Conservation (phyloP, 2,329 filamentous ascomycete species). For the Pseudopyricularia javanii region DNA sequence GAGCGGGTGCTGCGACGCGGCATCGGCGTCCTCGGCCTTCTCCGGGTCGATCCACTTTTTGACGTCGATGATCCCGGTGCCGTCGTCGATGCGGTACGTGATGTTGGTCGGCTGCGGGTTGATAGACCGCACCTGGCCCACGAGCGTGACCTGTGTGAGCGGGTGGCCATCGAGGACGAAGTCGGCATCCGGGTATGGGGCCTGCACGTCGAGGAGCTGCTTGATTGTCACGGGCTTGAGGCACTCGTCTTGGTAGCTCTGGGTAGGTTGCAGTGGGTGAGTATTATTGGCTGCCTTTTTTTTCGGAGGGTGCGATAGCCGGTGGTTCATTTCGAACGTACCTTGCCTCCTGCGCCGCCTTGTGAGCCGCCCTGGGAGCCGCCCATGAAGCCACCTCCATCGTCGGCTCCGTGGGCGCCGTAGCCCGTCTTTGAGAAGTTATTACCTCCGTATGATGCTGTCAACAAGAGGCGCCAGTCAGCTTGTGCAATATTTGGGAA, state of each 20-base stretch:
- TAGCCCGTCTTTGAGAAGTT: constrained; percentile 35
- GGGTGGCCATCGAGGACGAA: constrained; percentile 73
- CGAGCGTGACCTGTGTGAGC: constrained; percentile 67
- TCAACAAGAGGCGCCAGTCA: not conserved
- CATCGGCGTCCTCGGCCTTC: constrained; percentile 32
- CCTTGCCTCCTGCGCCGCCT: constrained; percentile 28
- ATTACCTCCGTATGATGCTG: constrained; percentile 32
- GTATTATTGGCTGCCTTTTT: not conserved
- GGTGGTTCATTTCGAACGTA: constrained; percentile 12
- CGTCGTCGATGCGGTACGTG: constrained; percentile 89
- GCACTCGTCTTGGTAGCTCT: constrained; percentile 65
- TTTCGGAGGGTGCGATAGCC: too few species aligned
- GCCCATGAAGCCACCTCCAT: constrained; percentile 50
- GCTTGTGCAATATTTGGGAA: not conserved
- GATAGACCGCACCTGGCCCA: constrained; percentile 84
- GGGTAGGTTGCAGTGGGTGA: constrained; percentile 17
- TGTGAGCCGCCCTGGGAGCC: constrained; percentile 45
- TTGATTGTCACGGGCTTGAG: constrained; percentile 92
- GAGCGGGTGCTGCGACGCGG: constrained; percentile 40
- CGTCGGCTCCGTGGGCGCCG: constrained; percentile 43
- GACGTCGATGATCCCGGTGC: constrained; percentile 83
- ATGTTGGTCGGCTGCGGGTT: constrained; percentile 80
- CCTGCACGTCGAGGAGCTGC: constrained; percentile 74
- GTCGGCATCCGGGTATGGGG: constrained; percentile 58
- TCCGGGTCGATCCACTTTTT: constrained; percentile 73